phyloP scores from a whole-genome alignment of 495 filamentous ascomycete genomes.

The Copromyces sp. region DNA sequence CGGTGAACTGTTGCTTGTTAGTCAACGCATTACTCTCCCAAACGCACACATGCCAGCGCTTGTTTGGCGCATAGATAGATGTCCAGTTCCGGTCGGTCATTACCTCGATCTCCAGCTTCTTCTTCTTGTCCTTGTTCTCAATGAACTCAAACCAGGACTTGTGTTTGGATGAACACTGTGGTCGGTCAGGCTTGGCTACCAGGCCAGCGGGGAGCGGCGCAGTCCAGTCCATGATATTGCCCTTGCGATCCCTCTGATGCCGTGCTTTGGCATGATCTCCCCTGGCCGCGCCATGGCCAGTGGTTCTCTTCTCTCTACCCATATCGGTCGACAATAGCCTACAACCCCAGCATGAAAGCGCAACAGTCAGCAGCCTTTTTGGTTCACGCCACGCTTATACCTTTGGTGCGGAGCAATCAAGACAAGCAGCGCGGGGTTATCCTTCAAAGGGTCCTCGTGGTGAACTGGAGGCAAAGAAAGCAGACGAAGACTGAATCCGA shows the following conservation, averaged over 20 bases:
- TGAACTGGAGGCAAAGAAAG: not conserved
- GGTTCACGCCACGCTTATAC: not conserved
- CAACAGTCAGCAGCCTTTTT: not conserved
- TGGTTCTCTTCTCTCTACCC: constrained; percentile 21
- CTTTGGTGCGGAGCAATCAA: not conserved
- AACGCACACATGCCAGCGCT: not conserved
- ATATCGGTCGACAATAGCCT: constrained; percentile 8
- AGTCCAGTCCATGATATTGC: constrained; percentile 20
- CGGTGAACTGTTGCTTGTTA: constrained; percentile 33
- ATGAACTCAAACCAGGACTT: constrained; percentile 45
- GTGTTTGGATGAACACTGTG: constrained; percentile 35
- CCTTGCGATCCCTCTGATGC: constrained; percentile 22
- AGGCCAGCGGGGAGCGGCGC: constrained; percentile 23
- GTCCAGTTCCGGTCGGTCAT: not conserved
- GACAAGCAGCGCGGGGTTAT: constrained; percentile 1
- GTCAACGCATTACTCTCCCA: constrained; percentile 1
- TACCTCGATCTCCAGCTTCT: constrained; percentile 43
- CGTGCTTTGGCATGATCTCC: constrained; percentile 24
- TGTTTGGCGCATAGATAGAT: not conserved
- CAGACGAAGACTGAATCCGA: not conserved
- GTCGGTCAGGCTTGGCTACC: constrained; percentile 18
- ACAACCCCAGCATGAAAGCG: constrained; percentile 2
- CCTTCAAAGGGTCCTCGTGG: not conserved
- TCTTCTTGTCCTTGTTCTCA: constrained; percentile 47
- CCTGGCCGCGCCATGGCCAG: constrained; percentile 11